A percentile compares a stretch with the other conserved stretches of the same genome.
Conservation (phyloP, 2,329 filamentous ascomycete genomes). For the Ascochyta rabiei region DNA sequence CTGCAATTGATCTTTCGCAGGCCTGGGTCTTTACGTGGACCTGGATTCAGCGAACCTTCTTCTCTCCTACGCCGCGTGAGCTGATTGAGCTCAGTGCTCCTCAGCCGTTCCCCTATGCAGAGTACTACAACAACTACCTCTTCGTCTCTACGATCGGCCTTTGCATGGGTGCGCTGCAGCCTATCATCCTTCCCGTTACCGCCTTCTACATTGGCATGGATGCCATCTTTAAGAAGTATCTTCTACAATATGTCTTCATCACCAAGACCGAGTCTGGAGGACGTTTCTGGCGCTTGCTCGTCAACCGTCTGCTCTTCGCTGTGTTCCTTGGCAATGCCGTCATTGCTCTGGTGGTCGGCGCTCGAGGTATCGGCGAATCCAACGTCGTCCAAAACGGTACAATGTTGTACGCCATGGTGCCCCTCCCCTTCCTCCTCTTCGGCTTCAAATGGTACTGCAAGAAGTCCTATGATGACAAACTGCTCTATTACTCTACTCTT, state of each 20-base stretch:
- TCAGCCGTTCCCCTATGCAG: slow-evolving; percentile 89
- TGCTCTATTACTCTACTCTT: slow-evolving; percentile 76
- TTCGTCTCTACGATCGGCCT: slow-evolving; percentile 90
- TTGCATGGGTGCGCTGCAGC: slow-evolving; percentile 83
- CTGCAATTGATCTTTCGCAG: slow-evolving; percentile 83
- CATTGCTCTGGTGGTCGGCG: slow-evolving; percentile 77
- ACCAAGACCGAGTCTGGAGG: slow-evolving; percentile 97
- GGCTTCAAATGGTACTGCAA: slow-evolving; percentile 86
- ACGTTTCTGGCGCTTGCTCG: slow-evolving; percentile 86
- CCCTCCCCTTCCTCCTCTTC: slow-evolving; percentile 77
- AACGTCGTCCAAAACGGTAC: slow-evolving; percentile 35
- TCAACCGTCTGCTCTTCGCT: slow-evolving; percentile 89
- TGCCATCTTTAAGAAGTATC: slow-evolving; percentile 89
- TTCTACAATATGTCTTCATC: slow-evolving; percentile 82
- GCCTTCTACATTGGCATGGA: slow-evolving; percentile 89
- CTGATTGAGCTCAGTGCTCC: slow-evolving; percentile 93
- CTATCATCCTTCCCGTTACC: slow-evolving; percentile 82
- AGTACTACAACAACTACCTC: slow-evolving; percentile 97
- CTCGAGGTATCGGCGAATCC: slow-evolving; percentile 62
- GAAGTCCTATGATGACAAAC: slow-evolving; percentile 74
- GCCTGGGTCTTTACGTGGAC: slow-evolving; percentile 79
- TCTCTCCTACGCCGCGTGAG: slow-evolving; percentile 85
- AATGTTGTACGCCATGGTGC: slow-evolving; percentile 73
- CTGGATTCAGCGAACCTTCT: slow-evolving; percentile 80
- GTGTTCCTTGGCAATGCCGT: slow-evolving; percentile 78